These are phyloP conservation scores for Apiospora pterosperma DNA, from an alignment of 2,329 filamentous ascomycete genomes.

Conservation along the genomic window DNA sequence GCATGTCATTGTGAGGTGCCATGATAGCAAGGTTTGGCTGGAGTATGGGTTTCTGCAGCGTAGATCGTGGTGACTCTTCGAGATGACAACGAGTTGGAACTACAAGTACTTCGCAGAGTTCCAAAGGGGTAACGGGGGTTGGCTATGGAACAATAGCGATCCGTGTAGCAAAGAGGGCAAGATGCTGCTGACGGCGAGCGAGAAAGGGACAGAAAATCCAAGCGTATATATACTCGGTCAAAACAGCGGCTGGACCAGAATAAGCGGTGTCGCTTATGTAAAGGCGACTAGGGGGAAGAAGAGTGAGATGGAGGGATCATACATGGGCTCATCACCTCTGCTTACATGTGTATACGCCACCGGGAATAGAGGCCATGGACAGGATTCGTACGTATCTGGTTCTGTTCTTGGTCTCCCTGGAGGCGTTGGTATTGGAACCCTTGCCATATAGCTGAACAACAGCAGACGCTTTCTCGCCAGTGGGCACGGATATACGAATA, in stretches of 20 bases:
- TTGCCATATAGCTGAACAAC: background rate
- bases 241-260: background rate
- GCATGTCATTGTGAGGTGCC: slow-evolving; percentile 34
- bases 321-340: background rate
- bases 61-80: background rate
- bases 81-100: background rate
- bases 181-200: background rate
- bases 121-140: background rate
- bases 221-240: background rate
- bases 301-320: background rate
- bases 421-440: background rate
- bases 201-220: background rate
- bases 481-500: background rate
- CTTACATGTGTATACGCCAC: slow-evolving; percentile 1
- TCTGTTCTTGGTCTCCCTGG: background rate
- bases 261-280: background rate
- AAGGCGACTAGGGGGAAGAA: background rate
- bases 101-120: background rate
- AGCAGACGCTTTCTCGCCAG: background rate
- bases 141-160: background rate
- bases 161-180: background rate
- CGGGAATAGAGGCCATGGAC: background rate
- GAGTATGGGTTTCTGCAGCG: background rate
- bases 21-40: slow-evolving; percentile 15
- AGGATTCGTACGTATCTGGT: background rate